Percentiles rank a stretch among this genome's conserved stretches.
Evolutionary conservation across 2,329 filamentous ascomycete genomes (phyloP).

Genomic region (Aspergillus alliaceus): DNA sequence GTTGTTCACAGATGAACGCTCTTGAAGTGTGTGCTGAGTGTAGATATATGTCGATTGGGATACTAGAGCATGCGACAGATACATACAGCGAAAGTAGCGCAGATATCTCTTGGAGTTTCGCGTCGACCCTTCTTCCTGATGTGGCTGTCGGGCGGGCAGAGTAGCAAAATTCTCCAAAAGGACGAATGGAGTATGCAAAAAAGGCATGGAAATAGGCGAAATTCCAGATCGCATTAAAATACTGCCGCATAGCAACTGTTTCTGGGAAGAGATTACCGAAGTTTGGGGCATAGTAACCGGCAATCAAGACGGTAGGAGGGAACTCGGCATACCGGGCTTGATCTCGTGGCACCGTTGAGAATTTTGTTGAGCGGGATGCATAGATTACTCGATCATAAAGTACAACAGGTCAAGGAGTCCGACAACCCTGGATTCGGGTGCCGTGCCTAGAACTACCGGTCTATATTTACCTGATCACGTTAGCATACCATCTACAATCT

Average conservation of each 20-base stretch:
- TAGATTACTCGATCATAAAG: constrained; percentile 1
- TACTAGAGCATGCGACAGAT: background rate
- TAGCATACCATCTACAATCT: too few species aligned
- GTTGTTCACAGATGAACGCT: background rate
- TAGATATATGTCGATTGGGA: background rate
- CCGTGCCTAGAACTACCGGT: background rate
- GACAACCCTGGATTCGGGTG: background rate
- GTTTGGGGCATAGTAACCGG: background rate
- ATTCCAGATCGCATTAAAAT: constrained; percentile 13
- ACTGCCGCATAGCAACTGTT: background rate
- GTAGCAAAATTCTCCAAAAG: background rate
- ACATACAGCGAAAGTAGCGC: background rate
- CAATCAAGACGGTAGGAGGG: constrained; percentile 4
- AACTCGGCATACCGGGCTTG: background rate
- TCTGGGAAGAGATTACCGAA: constrained; percentile 7
- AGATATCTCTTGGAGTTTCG: background rate
- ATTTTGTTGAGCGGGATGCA: background rate
- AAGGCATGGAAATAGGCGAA: constrained; percentile 8
- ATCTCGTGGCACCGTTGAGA: background rate
- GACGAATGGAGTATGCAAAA: constrained; percentile 4
- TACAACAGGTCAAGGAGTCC: constrained; percentile 4
- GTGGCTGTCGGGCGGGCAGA: too few species aligned
- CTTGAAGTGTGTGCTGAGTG: background rate
- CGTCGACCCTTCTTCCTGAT: background rate
- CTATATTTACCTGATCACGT: background rate